Evolutionary conservation across 2,329 filamentous ascomycete species (phyloP), one percentile per base, ranked within the genome.

Genomic region (Paraconiothyrium brasiliense): DNA sequence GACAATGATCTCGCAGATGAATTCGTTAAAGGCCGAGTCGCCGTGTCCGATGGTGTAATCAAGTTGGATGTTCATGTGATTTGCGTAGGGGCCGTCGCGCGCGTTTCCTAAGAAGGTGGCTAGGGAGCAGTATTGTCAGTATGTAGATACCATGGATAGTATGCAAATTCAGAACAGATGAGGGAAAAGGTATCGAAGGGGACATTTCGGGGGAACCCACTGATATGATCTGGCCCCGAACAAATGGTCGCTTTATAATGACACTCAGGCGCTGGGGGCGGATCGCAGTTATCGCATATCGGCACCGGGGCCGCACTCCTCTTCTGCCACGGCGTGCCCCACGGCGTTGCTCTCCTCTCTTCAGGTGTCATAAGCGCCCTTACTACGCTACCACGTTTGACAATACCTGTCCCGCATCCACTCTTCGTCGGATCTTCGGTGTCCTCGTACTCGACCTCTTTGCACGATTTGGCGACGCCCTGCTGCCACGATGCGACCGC

Each of bases 361-460:
- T 58, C 55, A 10, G 16, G 27, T 4, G 27, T 43, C 46, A 35
- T 50, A 7, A 50, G 24, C 9, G 55, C 44, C 2, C 43, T 44
- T 14, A 24, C 27, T 0, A 44, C 27, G 9, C 16, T 37, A 1
- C 50, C 52, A 20, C 13, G 20, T 49, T 27, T 34, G 51, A 34
- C 52, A 51, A n/a, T 30, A 30, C 27, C 27, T 4, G 27, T 30
- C 27, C 58, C 52, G 47, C 52, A 57, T 22, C 22, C 44, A 47
- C 10, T 14, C 27, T n/a, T 44, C 6, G 51, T 30, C 27, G 6
- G 27, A 30, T 30, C 27, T 30, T 30, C 48, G 32, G 48, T 14
- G 30, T 60, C 51, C 22, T 60, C 35, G 22, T 60, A 60, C 3
- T 50, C 32, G 24, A 60, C 58, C n/a, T 60, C 44, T 35, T 56